Evolutionary conservation across 352 stramenopile species (phyloP), one percentile per base, ranked within the genome.

Genomic region (Pythium rishiriense): DNA sequence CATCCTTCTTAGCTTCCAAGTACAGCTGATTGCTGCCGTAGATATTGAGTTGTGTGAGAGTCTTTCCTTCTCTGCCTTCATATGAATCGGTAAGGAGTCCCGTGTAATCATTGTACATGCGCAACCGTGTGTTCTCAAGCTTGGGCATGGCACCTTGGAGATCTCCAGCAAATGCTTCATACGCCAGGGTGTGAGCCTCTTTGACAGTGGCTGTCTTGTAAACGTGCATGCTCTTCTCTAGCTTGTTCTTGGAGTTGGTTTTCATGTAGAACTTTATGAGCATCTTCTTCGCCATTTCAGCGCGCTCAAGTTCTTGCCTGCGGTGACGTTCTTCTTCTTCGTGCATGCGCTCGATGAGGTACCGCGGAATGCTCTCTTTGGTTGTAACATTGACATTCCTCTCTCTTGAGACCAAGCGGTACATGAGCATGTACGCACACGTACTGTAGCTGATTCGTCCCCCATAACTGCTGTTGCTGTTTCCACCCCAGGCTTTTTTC

Each of bases 381-480:
- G 74, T 56, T 28, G 89, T 86, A 29, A 69, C 63, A 26, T 89
- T 87, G 17, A 90, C 70, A 67, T 94, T 94, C 35, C 83, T 87
- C 25, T 84, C 66, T 2, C 64, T 35, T 26, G 75, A 79, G 14
- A 96, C 83, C 24, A 93, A 66, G 11, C 90, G 83, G 67, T 97
- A 97, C 78, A 97, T 86, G 10, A 97, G 71, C 88, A 97, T 96
- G 73, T 97, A 97, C n/a, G 90, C 90, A 51, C 82, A 92, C 15
- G 84, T 93, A 56, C 81, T 91, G 70, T 92, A 90, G 45, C 66
- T 79, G 57, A 72, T 69, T 15, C 62, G 59, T 3, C 52, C 62
- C 9, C 56, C 62, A 46, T 69, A 69, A 50, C 49, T 70, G 31
- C 75, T 78, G 33, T 78, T 74, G 52, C 65, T 76, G 14, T 71